Conservation (phyloP, 163 green algal species). For the Scenedesmus sp. region DNA sequence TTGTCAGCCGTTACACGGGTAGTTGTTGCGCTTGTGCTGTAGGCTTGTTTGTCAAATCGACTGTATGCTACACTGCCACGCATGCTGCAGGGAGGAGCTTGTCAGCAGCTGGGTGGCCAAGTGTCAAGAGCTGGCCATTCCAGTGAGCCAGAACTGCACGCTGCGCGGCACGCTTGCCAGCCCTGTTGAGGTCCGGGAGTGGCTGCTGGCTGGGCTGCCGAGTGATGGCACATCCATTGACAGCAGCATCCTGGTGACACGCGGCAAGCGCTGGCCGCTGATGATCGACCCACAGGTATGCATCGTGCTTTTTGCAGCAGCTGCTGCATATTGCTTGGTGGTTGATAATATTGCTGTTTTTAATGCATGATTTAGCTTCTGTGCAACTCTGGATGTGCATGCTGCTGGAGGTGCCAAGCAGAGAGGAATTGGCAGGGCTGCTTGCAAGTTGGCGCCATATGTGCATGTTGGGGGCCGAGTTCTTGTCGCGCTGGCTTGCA, state of each 20-base stretch:
- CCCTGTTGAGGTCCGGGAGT: constrained; percentile 87
- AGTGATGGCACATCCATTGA: constrained; percentile 84
- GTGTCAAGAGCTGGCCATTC: constrained; percentile 74
- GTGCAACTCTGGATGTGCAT: neutral
- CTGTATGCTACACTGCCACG: constrained; percentile 36
- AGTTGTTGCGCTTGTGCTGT: no score
- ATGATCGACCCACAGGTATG: constrained; percentile 89
- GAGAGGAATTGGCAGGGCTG: neutral
- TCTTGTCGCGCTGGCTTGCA: neutral
- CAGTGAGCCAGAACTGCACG: constrained; percentile 70
- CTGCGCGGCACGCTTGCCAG: constrained; percentile 76
- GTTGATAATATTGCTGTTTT: neutral
- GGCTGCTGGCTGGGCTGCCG: constrained; percentile 85
- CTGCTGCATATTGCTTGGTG: neutral
- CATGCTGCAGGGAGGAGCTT: constrained; percentile 58
- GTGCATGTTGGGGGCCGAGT: neutral
- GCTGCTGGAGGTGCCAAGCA: neutral
- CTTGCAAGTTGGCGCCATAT: neutral
- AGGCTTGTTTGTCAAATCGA: neutral
- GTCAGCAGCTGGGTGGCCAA: constrained; percentile 73
- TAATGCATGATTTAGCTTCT: neutral
- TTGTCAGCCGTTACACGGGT: neutral
- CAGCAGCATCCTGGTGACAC: constrained; percentile 86
- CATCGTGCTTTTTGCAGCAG: neutral
- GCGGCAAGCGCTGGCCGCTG: constrained; percentile 85